Evolutionary conservation across 2,329 filamentous ascomycete genomes (phyloP), one percentile per base, ranked within the genome.

Genomic region (Colletotrichum sp.): DNA sequence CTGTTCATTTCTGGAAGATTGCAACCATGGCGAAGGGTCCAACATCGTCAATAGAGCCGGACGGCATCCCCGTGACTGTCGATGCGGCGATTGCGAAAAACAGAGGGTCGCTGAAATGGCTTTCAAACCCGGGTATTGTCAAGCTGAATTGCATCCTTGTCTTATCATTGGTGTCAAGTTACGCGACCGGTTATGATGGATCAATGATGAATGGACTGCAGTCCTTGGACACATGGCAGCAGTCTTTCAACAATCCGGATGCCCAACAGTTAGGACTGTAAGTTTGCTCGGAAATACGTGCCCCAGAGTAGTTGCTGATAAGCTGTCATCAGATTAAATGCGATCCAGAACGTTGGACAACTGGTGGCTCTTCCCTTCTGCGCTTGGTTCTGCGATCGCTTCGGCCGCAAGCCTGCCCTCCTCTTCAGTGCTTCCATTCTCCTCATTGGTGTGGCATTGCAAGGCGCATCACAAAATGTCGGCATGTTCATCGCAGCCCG

Each of bases 121-220:
- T 75, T 12, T 67, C 69, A 2, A 75, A 75, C 57, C 38, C 63
- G 63, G 73, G 73, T 2, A 75, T 75, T 6, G 26, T 75, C 26
- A 75, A 75, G 21, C 43, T 75, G 4, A 75, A 72, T 43, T 72
- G 63, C 10, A 52, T 73, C 1, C 64, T 75, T 26, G 69, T 12
- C 9, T n/a, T 75, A 21, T 75, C 73, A 3, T 48, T 75, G 18
- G 73, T 75, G 6, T 73, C 73, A 16, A 72, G 69, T 24, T 75
- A 75, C 64, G 73, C 72, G 8, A 75, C 68, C 9, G 80, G 80
- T 10, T 81, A 80, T 67, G 80, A 82, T 52, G 82, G 83, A 12
- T 85, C 85, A 1, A 82, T 87, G 74, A 85, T 86, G 82, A 87
- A 87, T 74, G 86, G 84, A 4, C 79, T 87, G 2, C 85, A 87